A percentile compares a stretch with the other conserved stretches of the same genome.
Evolutionary conservation across 768 basidiomycete genomes (phyloP).

Genomic region (Kwoniella newhampshirensis): DNA sequence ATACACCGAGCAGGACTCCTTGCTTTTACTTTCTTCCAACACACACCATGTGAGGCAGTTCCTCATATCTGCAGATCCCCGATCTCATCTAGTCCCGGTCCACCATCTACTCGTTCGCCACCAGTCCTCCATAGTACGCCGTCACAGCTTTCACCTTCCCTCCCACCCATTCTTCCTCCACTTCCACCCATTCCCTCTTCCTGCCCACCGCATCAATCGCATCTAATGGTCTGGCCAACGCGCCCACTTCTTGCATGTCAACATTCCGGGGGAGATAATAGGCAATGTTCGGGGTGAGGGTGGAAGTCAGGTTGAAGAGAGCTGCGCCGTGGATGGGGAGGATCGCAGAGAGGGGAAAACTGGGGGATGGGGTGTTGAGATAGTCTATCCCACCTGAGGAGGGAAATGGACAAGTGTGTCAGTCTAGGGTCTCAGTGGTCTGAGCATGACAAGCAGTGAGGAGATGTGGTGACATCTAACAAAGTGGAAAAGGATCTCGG

Average conservation of each 20-base stretch:
- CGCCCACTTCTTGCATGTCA: constrained; percentile 68
- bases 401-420: neutral
- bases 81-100: too few relatives aligned
- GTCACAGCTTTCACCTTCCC: constrained; percentile 88
- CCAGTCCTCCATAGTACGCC: constrained; percentile 88
- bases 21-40: too few relatives aligned
- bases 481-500: too few relatives aligned
- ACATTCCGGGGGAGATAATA: constrained; percentile 86
- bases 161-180: constrained; percentile 97
- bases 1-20: neutral
- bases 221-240: constrained; percentile 53
- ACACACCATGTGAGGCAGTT: too few relatives aligned
- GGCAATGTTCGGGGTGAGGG: constrained; percentile 77
- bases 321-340: constrained; percentile 78
- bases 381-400: constrained; percentile 48
- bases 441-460: too few relatives aligned
- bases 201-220: constrained; percentile 12
- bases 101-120: constrained; percentile 18
- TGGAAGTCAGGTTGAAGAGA: constrained; percentile 71
- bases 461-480: too few relatives aligned
- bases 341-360: constrained; percentile 69
- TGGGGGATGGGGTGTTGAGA: constrained; percentile 25
- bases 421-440: too few relatives aligned
- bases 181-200: constrained; percentile 67
- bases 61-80: too few relatives aligned